Percentiles rank a stretch among this genome's conserved stretches.
Evolutionary conservation across 371 early-diverging fungal genomes (phyloP).

Genomic region (Catenaria anguillulae): DNA sequence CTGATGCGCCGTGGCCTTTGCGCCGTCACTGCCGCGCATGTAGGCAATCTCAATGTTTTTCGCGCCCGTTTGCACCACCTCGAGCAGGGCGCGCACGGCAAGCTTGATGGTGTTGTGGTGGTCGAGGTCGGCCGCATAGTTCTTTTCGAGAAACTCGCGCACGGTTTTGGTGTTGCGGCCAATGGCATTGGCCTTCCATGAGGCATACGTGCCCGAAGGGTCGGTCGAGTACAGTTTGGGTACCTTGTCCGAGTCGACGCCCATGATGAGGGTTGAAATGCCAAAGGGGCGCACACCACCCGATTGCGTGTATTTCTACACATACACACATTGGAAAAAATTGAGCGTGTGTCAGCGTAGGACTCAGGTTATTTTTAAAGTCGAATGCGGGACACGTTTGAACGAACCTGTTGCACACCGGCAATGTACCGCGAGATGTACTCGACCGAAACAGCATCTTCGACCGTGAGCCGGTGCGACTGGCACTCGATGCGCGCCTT

Average conservation of each 20-base stretch:
- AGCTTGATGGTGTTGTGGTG: constrained; percentile 75
- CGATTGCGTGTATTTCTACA: constrained; percentile 97
- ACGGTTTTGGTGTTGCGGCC: constrained; percentile 95
- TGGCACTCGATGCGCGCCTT: constrained; percentile 96
- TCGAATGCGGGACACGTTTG: neutral
- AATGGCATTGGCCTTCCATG: constrained; percentile 96
- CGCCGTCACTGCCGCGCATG: constrained; percentile 47
- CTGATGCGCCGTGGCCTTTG: constrained; percentile 19
- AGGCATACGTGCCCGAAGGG: constrained; percentile 97
- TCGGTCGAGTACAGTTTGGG: constrained; percentile 97
- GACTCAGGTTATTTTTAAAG: no score
- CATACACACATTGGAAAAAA: no score
- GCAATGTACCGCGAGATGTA: constrained; percentile 96
- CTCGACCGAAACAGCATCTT: constrained; percentile 96
- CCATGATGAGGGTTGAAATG: constrained; percentile 91
- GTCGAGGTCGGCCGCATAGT: constrained; percentile 69
- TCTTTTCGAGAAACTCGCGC: constrained; percentile 94
- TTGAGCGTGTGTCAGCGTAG: neutral
- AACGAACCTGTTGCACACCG: constrained; percentile 53
- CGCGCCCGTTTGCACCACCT: constrained; percentile 96
- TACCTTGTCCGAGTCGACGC: constrained; percentile 61
- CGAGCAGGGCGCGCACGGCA: constrained; percentile 78
- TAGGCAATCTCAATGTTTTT: constrained; percentile 95
- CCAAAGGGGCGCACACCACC: constrained; percentile 99
- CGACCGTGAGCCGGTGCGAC: constrained; percentile 87